Evolutionary conservation across 805 yeast genomes (phyloP).

Genomic region (Candida chauliodis): DNA sequence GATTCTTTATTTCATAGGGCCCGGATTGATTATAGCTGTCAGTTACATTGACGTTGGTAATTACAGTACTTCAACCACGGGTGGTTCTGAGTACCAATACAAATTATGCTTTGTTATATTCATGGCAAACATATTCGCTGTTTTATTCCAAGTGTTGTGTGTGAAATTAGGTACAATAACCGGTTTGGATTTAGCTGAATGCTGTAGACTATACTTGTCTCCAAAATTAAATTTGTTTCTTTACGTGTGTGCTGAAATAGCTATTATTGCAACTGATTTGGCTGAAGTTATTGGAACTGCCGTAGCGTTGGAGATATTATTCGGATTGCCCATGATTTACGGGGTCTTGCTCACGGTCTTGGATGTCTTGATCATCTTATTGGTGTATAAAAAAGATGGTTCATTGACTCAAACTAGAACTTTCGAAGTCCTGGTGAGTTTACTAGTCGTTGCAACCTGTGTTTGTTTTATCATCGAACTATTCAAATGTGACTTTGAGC

Average conservation of each 20-base stretch:
- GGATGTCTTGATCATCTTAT: slow-evolving; percentile 73
- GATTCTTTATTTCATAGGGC: slow-evolving; percentile 63
- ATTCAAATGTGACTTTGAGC: slow-evolving; percentile 47
- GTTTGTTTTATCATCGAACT: slow-evolving; percentile 72
- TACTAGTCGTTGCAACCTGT: slow-evolving; percentile 70
- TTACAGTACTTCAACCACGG: slow-evolving; percentile 83
- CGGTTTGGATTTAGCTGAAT: slow-evolving; percentile 83
- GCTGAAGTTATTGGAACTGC: slow-evolving; percentile 97
- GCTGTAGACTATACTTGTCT: slow-evolving; percentile 72
- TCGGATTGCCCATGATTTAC: slow-evolving; percentile 64
- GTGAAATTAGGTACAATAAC: slow-evolving; percentile 87
- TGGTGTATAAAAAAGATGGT: slow-evolving; percentile 75
- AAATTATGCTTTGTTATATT: slow-evolving; percentile 69
- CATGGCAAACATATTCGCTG: slow-evolving; percentile 80
- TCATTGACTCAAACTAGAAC: slow-evolving; percentile 69
- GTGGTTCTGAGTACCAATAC: slow-evolving; percentile 79
- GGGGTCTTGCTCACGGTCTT: slow-evolving; percentile 80
- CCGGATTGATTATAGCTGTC: slow-evolving; percentile 83
- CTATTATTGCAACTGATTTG: slow-evolving; percentile 87
- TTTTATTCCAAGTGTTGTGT: slow-evolving; percentile 76
- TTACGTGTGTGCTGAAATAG: slow-evolving; percentile 75
- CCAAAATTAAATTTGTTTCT: slow-evolving; percentile 58
- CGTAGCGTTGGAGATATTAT: slow-evolving; percentile 72
- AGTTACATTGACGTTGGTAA: slow-evolving; percentile 96
- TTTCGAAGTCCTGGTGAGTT: slow-evolving; percentile 73